Base-by-base conservation (phyloP, 2,329 filamentous ascomycete genomes). In the Fusarium staphyleae region DNA sequence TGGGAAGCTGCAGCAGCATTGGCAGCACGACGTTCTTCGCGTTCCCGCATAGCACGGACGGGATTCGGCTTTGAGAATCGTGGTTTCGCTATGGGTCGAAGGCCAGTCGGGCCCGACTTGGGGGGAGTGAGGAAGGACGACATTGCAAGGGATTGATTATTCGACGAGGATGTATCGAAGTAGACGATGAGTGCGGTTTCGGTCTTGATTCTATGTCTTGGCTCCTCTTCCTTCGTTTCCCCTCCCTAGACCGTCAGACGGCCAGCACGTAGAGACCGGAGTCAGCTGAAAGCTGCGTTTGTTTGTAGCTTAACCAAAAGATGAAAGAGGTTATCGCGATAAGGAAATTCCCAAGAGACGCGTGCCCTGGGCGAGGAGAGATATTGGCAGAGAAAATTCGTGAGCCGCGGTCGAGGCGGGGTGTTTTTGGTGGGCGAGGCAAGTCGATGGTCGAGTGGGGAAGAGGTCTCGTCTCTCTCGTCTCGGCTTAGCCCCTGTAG, bases 41-140 rank as follows among this genome's bases (percentile, higher is more conserved):
- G 77, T 62, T 83, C 80, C 45, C 80, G 77, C 68, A 83, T 78
- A 39, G 80, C 80, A 48, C 80, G 78, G 54, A 78, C 73, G 15
- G 78, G 73, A 48, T 80, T 81, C n/a, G 78, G 68, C 35, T 77
- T 68, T 57, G 72, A 71, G 51, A 77, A 79, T 55, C 71, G 75
- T 28, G 72, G 78, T 72, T 71, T 76, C 55, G 65, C 69, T 36
- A 45, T 15, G 61, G 58, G 47, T 48, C 62, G 55, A 47, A 52
- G 50, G 66, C 62, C 48, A 13, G 68, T 63, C 35, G 66, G 57
- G 51, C 56, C 63, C 59, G 70, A 70, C 66, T 74, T 77, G 24
- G 70, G 69, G 47, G 77, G 75, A 35, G 73, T 78, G 44, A 79
- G 66, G 50, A 80, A 75, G 26, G 78, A 79, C 44, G 79, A 79